Conservation (phyloP, 208 protist genomes). For the Trypanosoma caninum region DNA sequence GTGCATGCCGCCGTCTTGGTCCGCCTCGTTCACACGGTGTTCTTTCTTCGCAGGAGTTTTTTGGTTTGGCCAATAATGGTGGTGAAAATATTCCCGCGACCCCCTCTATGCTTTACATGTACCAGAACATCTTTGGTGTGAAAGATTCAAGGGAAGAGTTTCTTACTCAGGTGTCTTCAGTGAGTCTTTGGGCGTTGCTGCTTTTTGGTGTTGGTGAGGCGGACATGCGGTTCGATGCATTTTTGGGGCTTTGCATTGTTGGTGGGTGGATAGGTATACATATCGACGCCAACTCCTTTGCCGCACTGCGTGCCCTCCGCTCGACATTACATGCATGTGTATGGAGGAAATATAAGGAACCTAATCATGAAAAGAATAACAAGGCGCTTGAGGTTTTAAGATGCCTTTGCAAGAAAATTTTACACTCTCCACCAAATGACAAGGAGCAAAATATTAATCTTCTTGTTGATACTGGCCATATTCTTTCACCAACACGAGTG, state of each 20-base stretch:
- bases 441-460: constrained; percentile 18
- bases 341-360: constrained; percentile 56
- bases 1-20: constrained; percentile 63
- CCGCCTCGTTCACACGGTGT: constrained; percentile 28
- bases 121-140: constrained; percentile 67
- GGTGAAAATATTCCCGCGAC: background rate
- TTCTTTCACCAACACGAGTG: constrained; percentile 17
- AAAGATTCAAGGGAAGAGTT: constrained; percentile 52
- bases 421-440: constrained; percentile 46
- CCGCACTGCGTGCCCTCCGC: constrained; percentile 37
- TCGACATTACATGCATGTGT: constrained; percentile 45
- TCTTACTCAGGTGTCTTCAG: constrained; percentile 65
- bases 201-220: constrained; percentile 76
- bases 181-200: constrained; percentile 80
- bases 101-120: constrained; percentile 78
- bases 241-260: constrained; percentile 59
- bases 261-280: constrained; percentile 72
- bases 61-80: background rate
- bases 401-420: constrained; percentile 43
- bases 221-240: constrained; percentile 39
- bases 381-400: constrained; percentile 41
- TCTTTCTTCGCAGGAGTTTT: constrained; percentile 31
- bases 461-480: constrained; percentile 25
- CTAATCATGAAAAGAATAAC: constrained; percentile 57
- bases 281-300: constrained; percentile 40